A percentile compares a stretch with the other conserved stretches of the same genome.
Evolutionary conservation across 2,329 filamentous ascomycete genomes (phyloP).

Genomic region (Ascochyta rabiei): DNA sequence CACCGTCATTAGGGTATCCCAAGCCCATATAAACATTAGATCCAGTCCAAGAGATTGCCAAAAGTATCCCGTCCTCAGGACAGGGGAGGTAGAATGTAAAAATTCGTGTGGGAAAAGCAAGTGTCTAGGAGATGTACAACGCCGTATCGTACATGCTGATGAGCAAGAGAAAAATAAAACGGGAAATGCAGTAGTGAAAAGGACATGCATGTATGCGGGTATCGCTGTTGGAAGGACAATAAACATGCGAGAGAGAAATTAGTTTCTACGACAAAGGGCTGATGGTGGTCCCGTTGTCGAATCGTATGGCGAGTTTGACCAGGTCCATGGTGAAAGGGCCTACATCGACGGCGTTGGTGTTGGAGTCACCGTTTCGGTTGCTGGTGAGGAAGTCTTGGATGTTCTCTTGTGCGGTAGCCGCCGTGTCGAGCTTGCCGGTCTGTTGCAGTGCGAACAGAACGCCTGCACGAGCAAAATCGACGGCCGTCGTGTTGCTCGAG

Average conservation of each 20-base stretch:
- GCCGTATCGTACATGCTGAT: constrained; percentile 11
- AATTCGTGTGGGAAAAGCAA: not conserved
- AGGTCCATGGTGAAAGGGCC: constrained; percentile 42
- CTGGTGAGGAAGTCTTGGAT: constrained; percentile 48
- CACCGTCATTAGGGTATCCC: constrained; percentile 7
- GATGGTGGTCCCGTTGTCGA: constrained; percentile 44
- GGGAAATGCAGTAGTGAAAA: constrained; percentile 1
- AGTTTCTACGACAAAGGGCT: constrained; percentile 17
- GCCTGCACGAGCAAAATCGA: constrained; percentile 55
- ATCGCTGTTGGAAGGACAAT: constrained; percentile 15
- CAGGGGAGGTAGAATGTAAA: not conserved
- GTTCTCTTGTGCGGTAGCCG: constrained; percentile 52
- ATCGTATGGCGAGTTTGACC: constrained; percentile 37
- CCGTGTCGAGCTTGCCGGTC: constrained; percentile 46
- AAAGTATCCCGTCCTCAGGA: constrained; percentile 6
- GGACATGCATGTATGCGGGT: constrained; percentile 18
- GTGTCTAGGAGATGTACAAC: not conserved
- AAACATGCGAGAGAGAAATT: constrained; percentile 1
- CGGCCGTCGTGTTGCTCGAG: constrained; percentile 43
- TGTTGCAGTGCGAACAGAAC: constrained; percentile 55
- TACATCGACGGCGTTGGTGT: constrained; percentile 33
- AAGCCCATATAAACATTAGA: constrained; percentile 17
- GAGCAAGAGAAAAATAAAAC: not conserved
- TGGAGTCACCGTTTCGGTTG: constrained; percentile 37
- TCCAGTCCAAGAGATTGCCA: constrained; percentile 10